Percentiles rank a stretch among this genome's conserved stretches.
These are phyloP conservation scores for Hansenula sp. DNA, from an alignment of 1,139 yeast genomes.

Conservation along the genomic window DNA sequence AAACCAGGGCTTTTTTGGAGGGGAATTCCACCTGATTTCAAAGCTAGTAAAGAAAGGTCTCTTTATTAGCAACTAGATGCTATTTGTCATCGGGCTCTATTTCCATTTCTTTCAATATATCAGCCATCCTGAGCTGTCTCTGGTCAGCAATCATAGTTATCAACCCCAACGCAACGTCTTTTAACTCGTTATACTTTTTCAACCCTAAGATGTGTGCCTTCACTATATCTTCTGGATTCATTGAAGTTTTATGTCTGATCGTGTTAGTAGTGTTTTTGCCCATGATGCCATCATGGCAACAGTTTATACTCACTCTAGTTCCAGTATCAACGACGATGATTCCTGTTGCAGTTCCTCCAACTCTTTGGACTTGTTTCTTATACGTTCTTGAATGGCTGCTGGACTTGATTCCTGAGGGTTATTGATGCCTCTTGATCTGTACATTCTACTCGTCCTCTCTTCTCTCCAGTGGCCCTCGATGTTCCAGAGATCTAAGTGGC, in stretches of 20 bases:
- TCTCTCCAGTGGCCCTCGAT: neutral
- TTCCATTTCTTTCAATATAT: slow-evolving; percentile 35
- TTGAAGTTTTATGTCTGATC: neutral
- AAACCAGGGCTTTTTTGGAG: neutral
- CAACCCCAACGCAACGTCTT: slow-evolving; percentile 45
- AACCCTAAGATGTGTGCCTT: slow-evolving; percentile 39
- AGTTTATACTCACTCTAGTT: neutral
- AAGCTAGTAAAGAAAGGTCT: too few species aligned
- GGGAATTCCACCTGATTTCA: too few species aligned
- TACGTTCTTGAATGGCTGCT: neutral
- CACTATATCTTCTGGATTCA: slow-evolving; percentile 24
- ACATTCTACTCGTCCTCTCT: neutral
- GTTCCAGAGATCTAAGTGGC: too few species aligned
- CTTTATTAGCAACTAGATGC: too few species aligned
- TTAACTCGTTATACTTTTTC: slow-evolving; percentile 44
- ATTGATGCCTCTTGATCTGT: neutral
- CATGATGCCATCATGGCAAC: neutral
- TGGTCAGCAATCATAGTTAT: slow-evolving; percentile 51
- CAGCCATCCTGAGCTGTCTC: slow-evolving; percentile 37
- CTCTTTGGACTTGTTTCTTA: neutral
- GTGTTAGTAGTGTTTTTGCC: neutral
- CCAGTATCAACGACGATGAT: neutral
- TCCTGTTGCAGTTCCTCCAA: neutral
- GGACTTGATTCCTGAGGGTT: neutral
- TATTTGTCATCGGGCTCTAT: slow-evolving; percentile 4